phyloP scores from a whole-genome alignment of 768 basidiomycete species.

The Termitomyces sp. region DNA sequence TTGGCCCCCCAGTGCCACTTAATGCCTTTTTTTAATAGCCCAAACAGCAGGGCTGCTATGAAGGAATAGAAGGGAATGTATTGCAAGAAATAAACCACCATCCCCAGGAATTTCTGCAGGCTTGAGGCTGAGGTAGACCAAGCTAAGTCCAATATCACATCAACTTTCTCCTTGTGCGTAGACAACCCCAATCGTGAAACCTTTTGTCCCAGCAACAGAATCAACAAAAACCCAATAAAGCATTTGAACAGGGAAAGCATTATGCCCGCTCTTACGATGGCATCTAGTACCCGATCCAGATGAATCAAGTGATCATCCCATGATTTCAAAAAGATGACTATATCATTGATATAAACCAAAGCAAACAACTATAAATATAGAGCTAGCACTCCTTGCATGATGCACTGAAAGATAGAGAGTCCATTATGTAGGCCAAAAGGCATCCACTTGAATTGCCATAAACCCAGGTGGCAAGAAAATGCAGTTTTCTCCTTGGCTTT shows the following conservation, averaged over 20 bases:
- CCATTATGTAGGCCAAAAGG: slow-evolving; percentile 38
- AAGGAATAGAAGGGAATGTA: slow-evolving; percentile 37
- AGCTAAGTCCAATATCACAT: slow-evolving; percentile 28
- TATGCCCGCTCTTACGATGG: too few relatives aligned
- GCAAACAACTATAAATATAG: slow-evolving; percentile 38
- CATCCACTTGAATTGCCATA: slow-evolving; percentile 41
- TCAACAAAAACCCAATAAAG: too few relatives aligned
- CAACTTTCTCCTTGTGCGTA: not conserved
- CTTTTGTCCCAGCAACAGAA: too few relatives aligned
- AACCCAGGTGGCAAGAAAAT: slow-evolving; percentile 37
- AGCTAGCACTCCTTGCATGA: slow-evolving; percentile 37
- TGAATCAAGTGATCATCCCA: slow-evolving; percentile 31
- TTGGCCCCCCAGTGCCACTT: slow-evolving; percentile 23
- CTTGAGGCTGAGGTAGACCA: slow-evolving; percentile 23
- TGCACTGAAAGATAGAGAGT: slow-evolving; percentile 38
- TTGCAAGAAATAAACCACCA: slow-evolving; percentile 35
- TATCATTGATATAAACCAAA: slow-evolving; percentile 43
- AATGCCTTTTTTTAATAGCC: slow-evolving; percentile 27
- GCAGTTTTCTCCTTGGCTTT: slow-evolving; percentile 33
- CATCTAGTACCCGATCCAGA: slow-evolving; percentile 15
- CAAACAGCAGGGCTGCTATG: slow-evolving; percentile 33
- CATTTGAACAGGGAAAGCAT: too few relatives aligned
- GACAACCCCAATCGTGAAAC: too few relatives aligned
- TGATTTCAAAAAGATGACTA: slow-evolving; percentile 30
- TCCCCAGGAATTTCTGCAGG: slow-evolving; percentile 22